Evolutionary conservation across 257 asterid species (phyloP).

Genomic region (Salvia miltiorrhiza): DNA sequence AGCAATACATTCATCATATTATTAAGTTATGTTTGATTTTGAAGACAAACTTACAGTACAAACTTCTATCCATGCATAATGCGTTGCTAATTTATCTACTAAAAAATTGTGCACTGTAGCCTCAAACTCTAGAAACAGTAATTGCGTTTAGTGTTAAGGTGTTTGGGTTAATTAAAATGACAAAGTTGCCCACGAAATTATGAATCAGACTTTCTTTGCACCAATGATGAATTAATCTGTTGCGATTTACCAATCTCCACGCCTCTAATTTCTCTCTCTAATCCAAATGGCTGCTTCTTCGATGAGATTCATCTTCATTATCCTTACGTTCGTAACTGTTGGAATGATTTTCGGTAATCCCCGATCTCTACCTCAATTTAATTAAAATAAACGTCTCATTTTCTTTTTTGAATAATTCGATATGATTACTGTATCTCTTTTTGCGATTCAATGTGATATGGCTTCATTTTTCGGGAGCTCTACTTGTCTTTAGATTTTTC

Average conservation of each 20-base stretch:
- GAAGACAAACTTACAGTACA: no score
- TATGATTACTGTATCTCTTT: background rate
- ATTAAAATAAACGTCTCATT: background rate
- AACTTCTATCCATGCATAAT: no score
- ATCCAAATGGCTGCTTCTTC: slow-evolving; percentile 30
- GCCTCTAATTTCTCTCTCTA: slow-evolving; percentile 15
- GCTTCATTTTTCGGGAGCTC: background rate
- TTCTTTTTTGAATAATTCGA: background rate
- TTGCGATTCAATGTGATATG: background rate
- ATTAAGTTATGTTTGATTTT: no score
- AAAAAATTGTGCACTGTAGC: no score
- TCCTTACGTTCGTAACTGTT: slow-evolving; percentile 61
- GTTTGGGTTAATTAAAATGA: no score
- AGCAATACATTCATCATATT: no score
- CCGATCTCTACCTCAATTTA: background rate
- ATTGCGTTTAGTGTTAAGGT: no score
- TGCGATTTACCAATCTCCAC: slow-evolving; percentile 14
- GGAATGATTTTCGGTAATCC: slow-evolving; percentile 74
- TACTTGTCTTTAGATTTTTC: background rate
- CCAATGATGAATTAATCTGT: background rate
- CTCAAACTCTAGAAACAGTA: no score
- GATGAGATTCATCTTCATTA: slow-evolving; percentile 51
- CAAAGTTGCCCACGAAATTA: background rate
- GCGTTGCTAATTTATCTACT: no score
- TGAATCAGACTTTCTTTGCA: background rate